A percentile compares a stretch with the other conserved stretches of the same genome.
phyloP scores from a whole-genome alignment of 371 early-diverging fungal species.

The Mortierella sp. region DNA sequence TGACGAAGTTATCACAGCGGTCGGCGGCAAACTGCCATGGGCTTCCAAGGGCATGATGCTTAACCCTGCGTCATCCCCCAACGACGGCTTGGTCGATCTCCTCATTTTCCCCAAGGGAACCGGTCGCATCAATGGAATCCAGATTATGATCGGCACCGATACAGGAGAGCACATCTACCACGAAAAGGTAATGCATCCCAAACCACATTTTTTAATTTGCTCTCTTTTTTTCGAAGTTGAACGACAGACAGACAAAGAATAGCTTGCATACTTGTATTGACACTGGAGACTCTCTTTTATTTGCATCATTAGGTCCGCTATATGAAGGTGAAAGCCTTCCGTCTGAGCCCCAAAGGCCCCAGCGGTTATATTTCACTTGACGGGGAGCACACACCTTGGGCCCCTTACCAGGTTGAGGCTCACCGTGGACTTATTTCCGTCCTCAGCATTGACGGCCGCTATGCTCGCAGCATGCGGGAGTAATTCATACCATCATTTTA shows the following conservation, averaged over 20 bases:
- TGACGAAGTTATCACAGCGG: slow-evolving; percentile 63
- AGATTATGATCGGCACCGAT: slow-evolving; percentile 63
- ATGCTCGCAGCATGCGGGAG: slow-evolving; percentile 42
- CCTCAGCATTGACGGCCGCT: slow-evolving; percentile 62
- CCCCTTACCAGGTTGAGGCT: slow-evolving; percentile 74
- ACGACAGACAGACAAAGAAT: not conserved
- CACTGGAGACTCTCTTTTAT: not conserved
- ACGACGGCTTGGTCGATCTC: slow-evolving; percentile 72
- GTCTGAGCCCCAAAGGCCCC: slow-evolving; percentile 63
- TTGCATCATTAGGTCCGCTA: slow-evolving; percentile 65
- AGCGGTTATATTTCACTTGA: slow-evolving; percentile 71
- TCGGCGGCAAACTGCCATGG: slow-evolving; percentile 71
- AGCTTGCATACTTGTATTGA: not conserved
- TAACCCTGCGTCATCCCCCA: slow-evolving; percentile 71
- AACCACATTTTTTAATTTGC: not conserved
- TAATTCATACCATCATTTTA: not conserved
- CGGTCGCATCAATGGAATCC: slow-evolving; percentile 33
- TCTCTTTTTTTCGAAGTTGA: not conserved
- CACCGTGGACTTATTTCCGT: slow-evolving; percentile 68
- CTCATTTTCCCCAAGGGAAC: slow-evolving; percentile 64
- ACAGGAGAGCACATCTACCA: slow-evolving; percentile 67
- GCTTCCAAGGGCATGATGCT: slow-evolving; percentile 66
- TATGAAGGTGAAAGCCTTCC: slow-evolving; percentile 73
- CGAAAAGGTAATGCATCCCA: slow-evolving; percentile 60
- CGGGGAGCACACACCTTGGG: slow-evolving; percentile 72